A percentile compares a stretch with the other conserved stretches of the same genome.
phyloP scores from a whole-genome alignment of 2,329 filamentous ascomycete species.

The Spiromastix sp. region DNA sequence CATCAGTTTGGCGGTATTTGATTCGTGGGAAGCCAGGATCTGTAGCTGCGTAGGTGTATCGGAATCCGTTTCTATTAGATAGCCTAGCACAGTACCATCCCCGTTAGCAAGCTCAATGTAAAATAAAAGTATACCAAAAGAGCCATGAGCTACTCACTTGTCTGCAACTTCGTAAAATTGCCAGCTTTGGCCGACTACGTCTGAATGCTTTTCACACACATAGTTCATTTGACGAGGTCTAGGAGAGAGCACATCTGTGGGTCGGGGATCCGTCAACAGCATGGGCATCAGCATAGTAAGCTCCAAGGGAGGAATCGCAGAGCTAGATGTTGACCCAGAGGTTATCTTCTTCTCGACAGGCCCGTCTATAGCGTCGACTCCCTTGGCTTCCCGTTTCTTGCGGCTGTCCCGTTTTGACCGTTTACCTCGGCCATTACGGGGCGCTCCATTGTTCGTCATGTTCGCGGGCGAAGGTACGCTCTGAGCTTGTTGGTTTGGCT shows the following conservation, averaged over 20 bases:
- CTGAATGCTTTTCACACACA: constrained; percentile 25
- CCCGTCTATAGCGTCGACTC: constrained; percentile 26
- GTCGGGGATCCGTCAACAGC: constrained; percentile 28
- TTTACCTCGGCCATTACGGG: constrained; percentile 19
- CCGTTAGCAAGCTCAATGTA: not conserved
- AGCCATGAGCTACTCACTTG: constrained; percentile 16
- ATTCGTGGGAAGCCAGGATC: constrained; percentile 81
- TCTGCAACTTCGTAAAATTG: constrained; percentile 35
- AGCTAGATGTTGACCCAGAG: constrained; percentile 4
- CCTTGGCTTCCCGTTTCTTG: constrained; percentile 35
- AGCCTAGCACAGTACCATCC: constrained; percentile 33
- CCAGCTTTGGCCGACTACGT: constrained; percentile 25
- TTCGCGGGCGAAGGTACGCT: not conserved
- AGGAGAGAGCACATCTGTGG: constrained; percentile 27
- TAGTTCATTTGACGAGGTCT: constrained; percentile 31
- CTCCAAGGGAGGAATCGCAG: constrained; percentile 27
- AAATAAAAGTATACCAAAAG: not conserved
- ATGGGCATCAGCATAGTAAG: constrained; percentile 31
- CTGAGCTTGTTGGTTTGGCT: constrained; percentile 1
- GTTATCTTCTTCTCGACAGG: constrained; percentile 25
- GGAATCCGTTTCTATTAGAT: constrained; percentile 62
- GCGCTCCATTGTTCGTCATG: constrained; percentile 4
- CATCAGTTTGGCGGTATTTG: constrained; percentile 82
- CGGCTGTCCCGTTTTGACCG: constrained; percentile 34
- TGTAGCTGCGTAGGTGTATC: constrained; percentile 83